Evolutionary conservation across 805 yeast genomes (phyloP).

Genomic region (Brettanomyces bruxellensis): DNA sequence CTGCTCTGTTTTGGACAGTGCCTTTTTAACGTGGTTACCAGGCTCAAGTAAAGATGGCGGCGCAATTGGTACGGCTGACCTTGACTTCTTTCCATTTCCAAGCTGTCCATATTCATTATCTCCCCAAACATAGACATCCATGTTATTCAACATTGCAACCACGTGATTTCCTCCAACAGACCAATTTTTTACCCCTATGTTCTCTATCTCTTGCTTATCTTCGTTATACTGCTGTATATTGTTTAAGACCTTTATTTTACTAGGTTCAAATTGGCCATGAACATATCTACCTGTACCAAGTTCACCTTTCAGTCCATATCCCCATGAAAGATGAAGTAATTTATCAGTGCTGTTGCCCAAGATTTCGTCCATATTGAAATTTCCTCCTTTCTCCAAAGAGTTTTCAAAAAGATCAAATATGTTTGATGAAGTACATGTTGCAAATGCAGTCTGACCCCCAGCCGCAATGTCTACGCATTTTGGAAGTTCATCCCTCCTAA

Average conservation of each 20-base stretch:
- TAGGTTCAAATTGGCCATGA: conserved; percentile 66
- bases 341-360: conserved; percentile 19
- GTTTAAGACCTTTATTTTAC: conserved; percentile 40
- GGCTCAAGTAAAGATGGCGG: conserved; percentile 58
- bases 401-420: conserved; percentile 28
- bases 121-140: conserved; percentile 75
- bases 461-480: conserved; percentile 52
- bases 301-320: conserved; percentile 81
- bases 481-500: conserved; percentile 33
- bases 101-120: conserved; percentile 75
- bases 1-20: conserved; percentile 18
- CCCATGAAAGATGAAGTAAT: conserved; percentile 51
- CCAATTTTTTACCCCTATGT: conserved; percentile 42
- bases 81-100: conserved; percentile 70
- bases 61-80: conserved; percentile 42
- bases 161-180: conserved; percentile 59
- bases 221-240: conserved; percentile 51
- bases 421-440: conserved; percentile 29
- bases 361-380: conserved; percentile 8
- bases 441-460: conserved; percentile 57
- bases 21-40: conserved; percentile 1
- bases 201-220: conserved; percentile 27
- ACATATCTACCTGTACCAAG: conserved; percentile 69
- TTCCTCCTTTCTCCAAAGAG: conserved; percentile 11
- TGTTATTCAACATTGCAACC: conserved; percentile 48